These are phyloP conservation scores for Aureoboletus auriporus DNA, from an alignment of 768 basidiomycete species.

Conservation along the genomic window DNA sequence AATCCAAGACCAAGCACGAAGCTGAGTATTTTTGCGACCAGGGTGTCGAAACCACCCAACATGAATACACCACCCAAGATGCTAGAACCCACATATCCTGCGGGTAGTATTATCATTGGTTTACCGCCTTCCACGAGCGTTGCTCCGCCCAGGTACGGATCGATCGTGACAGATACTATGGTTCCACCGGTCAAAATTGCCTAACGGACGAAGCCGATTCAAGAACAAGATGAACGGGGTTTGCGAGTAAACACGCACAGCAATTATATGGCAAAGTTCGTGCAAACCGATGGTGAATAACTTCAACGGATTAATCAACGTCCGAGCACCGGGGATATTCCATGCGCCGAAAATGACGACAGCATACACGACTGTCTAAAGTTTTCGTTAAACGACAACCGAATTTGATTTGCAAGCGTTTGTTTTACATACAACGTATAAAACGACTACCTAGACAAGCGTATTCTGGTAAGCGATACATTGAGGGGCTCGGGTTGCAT, in stretches of 20 bases:
- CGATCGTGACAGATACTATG: slow-evolving; percentile 76
- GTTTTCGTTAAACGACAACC: slow-evolving; percentile 5
- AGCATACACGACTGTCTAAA: slow-evolving; percentile 76
- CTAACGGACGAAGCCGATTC: slow-evolving; percentile 32
- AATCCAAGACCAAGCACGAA: slow-evolving; percentile 87
- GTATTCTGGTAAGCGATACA: slow-evolving; percentile 18
- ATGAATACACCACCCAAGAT: slow-evolving; percentile 81
- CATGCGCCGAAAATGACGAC: slow-evolving; percentile 86
- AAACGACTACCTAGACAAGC: slow-evolving; percentile 55
- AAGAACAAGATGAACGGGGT: slow-evolving; percentile 4
- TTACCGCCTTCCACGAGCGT: slow-evolving; percentile 70
- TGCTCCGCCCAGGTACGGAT: slow-evolving; percentile 69
- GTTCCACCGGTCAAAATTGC: slow-evolving; percentile 77
- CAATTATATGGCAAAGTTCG: slow-evolving; percentile 79
- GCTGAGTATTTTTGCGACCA: slow-evolving; percentile 89
- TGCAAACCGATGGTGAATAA: slow-evolving; percentile 88
- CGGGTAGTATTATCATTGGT: slow-evolving; percentile 64
- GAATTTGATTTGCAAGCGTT: slow-evolving; percentile 7
- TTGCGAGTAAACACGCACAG: slow-evolving; percentile 43
- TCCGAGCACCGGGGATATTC: slow-evolving; percentile 79
- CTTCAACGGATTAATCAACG: slow-evolving; percentile 80
- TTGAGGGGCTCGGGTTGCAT: slow-evolving; percentile 15
- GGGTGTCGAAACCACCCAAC: slow-evolving; percentile 80
- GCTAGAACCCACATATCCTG: slow-evolving; percentile 82
- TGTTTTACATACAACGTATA: slow-evolving; percentile 63